A percentile compares a stretch with the other conserved stretches of the same genome.
These are phyloP conservation scores for Lumnitzera racemosa DNA, from an alignment of 345 rosid species.

Conservation along the genomic window DNA sequence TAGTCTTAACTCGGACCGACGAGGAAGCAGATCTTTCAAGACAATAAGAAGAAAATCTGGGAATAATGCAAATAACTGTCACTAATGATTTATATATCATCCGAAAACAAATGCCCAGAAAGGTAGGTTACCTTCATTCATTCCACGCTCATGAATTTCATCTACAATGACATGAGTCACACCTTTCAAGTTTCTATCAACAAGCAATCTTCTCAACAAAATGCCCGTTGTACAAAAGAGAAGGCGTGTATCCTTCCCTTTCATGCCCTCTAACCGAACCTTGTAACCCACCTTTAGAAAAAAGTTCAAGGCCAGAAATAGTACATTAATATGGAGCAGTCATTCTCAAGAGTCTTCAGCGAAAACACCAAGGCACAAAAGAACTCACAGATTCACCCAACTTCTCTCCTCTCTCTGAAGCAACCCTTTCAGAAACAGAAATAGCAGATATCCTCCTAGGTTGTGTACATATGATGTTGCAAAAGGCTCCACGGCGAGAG, in stretches of 20 bases:
- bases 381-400: slow-evolving; percentile 91
- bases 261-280: slow-evolving; percentile 88
- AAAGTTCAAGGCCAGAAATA: slow-evolving; percentile 10
- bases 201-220: slow-evolving; percentile 80
- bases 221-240: slow-evolving; percentile 95
- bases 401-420: slow-evolving; percentile 88
- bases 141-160: slow-evolving; percentile 98
- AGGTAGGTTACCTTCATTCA: slow-evolving; percentile 70
- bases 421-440: slow-evolving; percentile 92
- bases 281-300: slow-evolving; percentile 75
- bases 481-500: slow-evolving; percentile 60
- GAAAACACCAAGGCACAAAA: slow-evolving; percentile 1
- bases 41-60: slow-evolving; percentile 89
- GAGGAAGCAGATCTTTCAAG: slow-evolving; percentile 84
- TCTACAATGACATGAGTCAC: slow-evolving; percentile 87
- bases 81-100: background rate
- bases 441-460: slow-evolving; percentile 92
- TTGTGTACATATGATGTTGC: slow-evolving; percentile 90
- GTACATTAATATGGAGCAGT: background rate
- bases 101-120: slow-evolving; percentile 12
- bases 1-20: slow-evolving; percentile 71
- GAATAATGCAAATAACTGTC: slow-evolving; percentile 2
- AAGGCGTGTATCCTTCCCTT: slow-evolving; percentile 80
- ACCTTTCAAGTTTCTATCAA: slow-evolving; percentile 78
- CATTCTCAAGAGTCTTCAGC: no score